Percentiles rank a stretch among this genome's conserved stretches.
These are phyloP conservation scores for Phlebiopsis flavidoalba DNA, from an alignment of 768 basidiomycete species.

Conservation along the genomic window DNA sequence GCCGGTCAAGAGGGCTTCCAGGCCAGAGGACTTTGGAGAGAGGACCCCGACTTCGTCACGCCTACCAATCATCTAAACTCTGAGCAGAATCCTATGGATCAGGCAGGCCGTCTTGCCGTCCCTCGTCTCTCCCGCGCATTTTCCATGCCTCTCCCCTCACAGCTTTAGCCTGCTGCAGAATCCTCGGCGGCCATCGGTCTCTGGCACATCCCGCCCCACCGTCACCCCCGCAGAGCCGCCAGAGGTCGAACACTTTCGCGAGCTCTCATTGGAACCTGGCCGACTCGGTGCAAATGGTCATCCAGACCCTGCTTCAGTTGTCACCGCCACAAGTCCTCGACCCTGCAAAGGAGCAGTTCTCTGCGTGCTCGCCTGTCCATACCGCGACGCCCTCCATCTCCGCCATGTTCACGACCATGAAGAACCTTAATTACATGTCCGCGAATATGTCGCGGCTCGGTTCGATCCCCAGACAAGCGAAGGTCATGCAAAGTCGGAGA, in stretches of 20 bases:
- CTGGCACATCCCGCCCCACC: conserved; percentile 12
- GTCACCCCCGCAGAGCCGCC: conserved; percentile 19
- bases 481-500: conserved; percentile 4
- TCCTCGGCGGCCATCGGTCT: conserved; percentile 41
- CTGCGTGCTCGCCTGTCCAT: conserved; percentile 75
- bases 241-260: conserved; percentile 44
- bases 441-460: conserved; percentile 68
- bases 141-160: conserved; percentile 75
- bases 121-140: conserved; percentile 72
- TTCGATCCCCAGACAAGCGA: conserved; percentile 14
- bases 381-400: conserved; percentile 86
- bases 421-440: conserved; percentile 88
- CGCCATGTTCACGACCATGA: conserved; percentile 87
- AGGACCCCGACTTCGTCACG: conserved; percentile 27
- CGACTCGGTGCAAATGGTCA: conserved; percentile 84
- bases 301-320: conserved; percentile 88
- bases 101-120: conserved; percentile 24
- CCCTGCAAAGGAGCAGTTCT: conserved; percentile 90
- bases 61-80: conserved; percentile 26
- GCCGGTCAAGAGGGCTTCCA: conserved; percentile 12
- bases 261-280: conserved; percentile 84
- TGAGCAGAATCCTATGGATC: conserved; percentile 29
- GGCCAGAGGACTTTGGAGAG: conserved; percentile 17
- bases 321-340: conserved; percentile 88
- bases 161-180: conserved; percentile 73